These are phyloP conservation scores for Trifolium repens DNA, from an alignment of 306 rosid genomes.

Conservation along the genomic window DNA sequence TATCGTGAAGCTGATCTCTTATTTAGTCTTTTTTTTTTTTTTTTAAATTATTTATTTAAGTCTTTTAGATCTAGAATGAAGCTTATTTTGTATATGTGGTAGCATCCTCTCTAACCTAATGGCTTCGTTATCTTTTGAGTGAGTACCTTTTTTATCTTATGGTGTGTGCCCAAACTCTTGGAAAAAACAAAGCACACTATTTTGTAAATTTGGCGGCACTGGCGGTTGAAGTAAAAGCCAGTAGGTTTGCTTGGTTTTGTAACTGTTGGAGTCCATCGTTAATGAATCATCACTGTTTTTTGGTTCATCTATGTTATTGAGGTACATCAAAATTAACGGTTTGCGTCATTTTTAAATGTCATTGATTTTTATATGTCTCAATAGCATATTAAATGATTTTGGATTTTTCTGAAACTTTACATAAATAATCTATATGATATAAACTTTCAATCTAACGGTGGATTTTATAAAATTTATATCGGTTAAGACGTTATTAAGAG, in stretches of 20 bases:
- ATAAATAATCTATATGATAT: too few relatives aligned
- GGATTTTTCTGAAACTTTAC: too few relatives aligned
- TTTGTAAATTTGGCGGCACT: conserved; percentile 31
- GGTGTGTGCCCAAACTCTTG: not conserved
- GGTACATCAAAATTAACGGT: too few relatives aligned
- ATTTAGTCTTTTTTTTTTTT: not conserved
- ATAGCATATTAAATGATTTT: too few relatives aligned
- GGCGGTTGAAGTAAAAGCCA: not conserved
- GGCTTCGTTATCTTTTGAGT: conserved; percentile 30
- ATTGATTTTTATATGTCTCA: too few relatives aligned
- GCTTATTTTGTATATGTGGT: conserved; percentile 36
- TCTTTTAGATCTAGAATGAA: conserved; percentile 22
- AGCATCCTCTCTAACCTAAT: not conserved
- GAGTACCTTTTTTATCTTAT: not conserved
- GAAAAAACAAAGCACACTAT: not conserved
- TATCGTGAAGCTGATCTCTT: conserved; percentile 18
- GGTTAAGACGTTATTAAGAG: too few relatives aligned
- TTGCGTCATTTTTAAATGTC: too few relatives aligned
- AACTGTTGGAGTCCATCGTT: not conserved
- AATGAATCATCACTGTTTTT: not conserved
- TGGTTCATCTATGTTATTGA: too few relatives aligned
- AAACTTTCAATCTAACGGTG: too few relatives aligned
- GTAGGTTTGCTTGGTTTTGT: conserved; percentile 5
- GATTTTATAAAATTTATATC: too few relatives aligned
- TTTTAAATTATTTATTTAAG: not conserved